Evolutionary conservation across 352 stramenopile species (phyloP).

Genomic region (Pythium phragmitis): DNA sequence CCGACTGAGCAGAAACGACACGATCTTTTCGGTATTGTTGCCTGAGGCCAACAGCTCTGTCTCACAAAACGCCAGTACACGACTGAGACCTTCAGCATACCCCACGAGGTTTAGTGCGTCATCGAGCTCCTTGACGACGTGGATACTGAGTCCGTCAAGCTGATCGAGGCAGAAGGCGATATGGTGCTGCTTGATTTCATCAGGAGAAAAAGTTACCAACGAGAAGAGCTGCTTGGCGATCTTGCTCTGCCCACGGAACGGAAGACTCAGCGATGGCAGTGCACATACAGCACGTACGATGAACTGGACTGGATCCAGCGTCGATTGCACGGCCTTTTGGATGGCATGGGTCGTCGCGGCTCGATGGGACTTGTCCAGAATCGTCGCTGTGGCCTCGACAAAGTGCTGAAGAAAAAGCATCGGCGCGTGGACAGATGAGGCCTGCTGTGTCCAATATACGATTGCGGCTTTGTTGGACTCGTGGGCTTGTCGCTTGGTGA

Average conservation of each 20-base stretch:
- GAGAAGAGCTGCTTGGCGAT: constrained; percentile 62
- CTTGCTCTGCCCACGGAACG: constrained; percentile 54
- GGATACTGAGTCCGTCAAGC: constrained; percentile 45
- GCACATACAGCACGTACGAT: constrained; percentile 43
- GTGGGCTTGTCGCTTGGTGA: not conserved
- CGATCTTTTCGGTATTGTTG: constrained; percentile 58
- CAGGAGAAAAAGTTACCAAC: constrained; percentile 21
- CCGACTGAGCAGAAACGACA: constrained; percentile 52
- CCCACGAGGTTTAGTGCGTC: constrained; percentile 44
- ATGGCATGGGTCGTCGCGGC: constrained; percentile 39
- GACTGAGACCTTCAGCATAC: constrained; percentile 27
- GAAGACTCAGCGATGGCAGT: constrained; percentile 52
- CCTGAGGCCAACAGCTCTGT: constrained; percentile 37
- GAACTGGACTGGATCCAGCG: constrained; percentile 46
- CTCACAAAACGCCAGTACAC: constrained; percentile 47
- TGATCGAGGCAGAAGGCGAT: constrained; percentile 47
- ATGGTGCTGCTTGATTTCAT: constrained; percentile 37
- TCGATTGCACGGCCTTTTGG: constrained; percentile 40
- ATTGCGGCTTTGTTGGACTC: constrained; percentile 29
- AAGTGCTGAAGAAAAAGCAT: constrained; percentile 73
- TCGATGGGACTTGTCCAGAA: constrained; percentile 58
- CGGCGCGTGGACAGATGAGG: constrained; percentile 37
- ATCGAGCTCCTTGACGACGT: constrained; percentile 72
- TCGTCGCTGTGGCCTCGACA: constrained; percentile 53
- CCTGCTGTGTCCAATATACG: constrained; percentile 45